Percentiles rank a stretch among this genome's conserved stretches.
Evolutionary conservation across 2,329 filamentous ascomycete species (phyloP).

Genomic region (Chaetoscypha palmicola): DNA sequence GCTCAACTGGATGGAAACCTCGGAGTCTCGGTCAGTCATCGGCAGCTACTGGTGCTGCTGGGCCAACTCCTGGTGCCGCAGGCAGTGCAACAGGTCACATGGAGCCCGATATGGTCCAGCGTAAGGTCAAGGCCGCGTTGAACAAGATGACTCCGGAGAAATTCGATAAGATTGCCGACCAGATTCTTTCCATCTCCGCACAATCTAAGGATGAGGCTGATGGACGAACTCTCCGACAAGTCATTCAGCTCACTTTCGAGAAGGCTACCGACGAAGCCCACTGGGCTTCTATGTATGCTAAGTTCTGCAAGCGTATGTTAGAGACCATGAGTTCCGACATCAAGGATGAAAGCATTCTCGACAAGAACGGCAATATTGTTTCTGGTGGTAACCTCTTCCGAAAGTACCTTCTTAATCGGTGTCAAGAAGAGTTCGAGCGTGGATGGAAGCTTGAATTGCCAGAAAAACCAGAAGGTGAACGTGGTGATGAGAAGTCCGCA

Average conservation of each 20-base stretch:
- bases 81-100: slow-evolving; percentile 52
- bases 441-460: slow-evolving; percentile 91
- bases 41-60: slow-evolving; percentile 33
- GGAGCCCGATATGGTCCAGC: slow-evolving; percentile 88
- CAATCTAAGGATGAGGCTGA: slow-evolving; percentile 96
- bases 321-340: slow-evolving; percentile 93
- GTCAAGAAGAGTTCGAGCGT: slow-evolving; percentile 97
- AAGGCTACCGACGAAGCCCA: slow-evolving; percentile 98
- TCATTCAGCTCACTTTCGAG: slow-evolving; percentile 98
- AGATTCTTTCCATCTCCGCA: slow-evolving; percentile 84
- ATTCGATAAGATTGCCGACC: slow-evolving; percentile 89
- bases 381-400: slow-evolving; percentile 92
- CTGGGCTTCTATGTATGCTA: slow-evolving; percentile 98
- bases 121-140: slow-evolving; percentile 95
- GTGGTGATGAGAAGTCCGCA: slow-evolving; percentile 45
- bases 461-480: slow-evolving; percentile 63
- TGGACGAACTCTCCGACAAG: slow-evolving; percentile 88
- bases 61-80: slow-evolving; percentile 39
- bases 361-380: slow-evolving; percentile 82
- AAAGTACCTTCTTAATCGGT: slow-evolving; percentile 97
- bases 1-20: slow-evolving; percentile 83
- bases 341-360: slow-evolving; percentile 87
- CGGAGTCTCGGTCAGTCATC: slow-evolving; percentile 51
- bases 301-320: slow-evolving; percentile 96
- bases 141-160: slow-evolving; percentile 99